Percentiles rank a stretch among this genome's conserved stretches.
These are phyloP conservation scores for Viola odorata DNA, from an alignment of 345 rosid genomes.

Conservation along the genomic window DNA sequence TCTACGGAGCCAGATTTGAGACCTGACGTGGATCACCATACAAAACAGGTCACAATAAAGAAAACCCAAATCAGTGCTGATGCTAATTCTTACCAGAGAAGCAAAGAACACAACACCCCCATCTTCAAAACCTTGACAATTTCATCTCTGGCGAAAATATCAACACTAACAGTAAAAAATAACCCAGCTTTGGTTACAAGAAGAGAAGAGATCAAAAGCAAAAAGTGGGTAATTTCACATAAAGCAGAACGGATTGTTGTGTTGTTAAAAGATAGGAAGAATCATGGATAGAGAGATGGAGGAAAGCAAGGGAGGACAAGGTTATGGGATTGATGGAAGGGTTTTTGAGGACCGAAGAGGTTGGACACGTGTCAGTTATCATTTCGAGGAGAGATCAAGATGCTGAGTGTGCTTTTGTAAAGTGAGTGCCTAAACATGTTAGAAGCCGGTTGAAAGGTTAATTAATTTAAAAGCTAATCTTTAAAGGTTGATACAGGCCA, in stretches of 20 bases:
- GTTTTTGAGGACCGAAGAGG: constrained; percentile 19
- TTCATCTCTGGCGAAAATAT: not conserved
- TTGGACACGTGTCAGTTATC: constrained; percentile 28
- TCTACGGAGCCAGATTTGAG: constrained; percentile 39
- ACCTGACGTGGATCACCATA: constrained; percentile 31
- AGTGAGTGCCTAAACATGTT: too few relatives aligned
- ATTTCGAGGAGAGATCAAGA: constrained; percentile 6
- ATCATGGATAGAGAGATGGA: not conserved
- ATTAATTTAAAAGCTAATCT: too few relatives aligned
- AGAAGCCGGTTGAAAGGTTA: too few relatives aligned
- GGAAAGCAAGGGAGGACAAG: not conserved
- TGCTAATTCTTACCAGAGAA: constrained; percentile 4
- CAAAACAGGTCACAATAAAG: constrained; percentile 15
- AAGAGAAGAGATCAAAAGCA: not conserved
- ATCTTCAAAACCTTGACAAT: not conserved
- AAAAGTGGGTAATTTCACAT: constrained; percentile 1
- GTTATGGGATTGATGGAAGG: constrained; percentile 19
- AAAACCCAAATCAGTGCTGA: constrained; percentile 6
- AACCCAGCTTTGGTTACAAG: not conserved
- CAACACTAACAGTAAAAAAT: not conserved
- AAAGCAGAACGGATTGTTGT: constrained; percentile 24
- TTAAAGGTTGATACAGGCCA: too few relatives aligned
- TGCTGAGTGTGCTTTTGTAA: not conserved
- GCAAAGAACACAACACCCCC: not conserved
- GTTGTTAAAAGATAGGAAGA: not conserved